These are phyloP conservation scores for Staphylotrichum longicolle DNA, from an alignment of 495 filamentous ascomycete species.

Conservation along the genomic window DNA sequence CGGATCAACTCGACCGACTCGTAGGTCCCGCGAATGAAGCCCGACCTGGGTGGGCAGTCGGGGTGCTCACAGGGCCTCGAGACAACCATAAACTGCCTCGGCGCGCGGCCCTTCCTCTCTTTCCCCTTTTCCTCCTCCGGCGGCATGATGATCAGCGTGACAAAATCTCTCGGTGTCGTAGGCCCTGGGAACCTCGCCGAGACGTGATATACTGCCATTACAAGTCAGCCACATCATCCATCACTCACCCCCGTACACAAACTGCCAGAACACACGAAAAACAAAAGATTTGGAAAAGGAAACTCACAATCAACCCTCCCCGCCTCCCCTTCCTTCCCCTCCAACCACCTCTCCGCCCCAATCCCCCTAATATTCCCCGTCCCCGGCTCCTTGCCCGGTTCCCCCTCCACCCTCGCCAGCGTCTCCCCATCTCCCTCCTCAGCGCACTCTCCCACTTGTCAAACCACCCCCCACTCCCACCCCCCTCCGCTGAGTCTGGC, in stretches of 20 bases:
- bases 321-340: conserved; percentile 52
- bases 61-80: conserved; percentile 80
- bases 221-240: background rate
- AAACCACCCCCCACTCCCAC: conserved; percentile 51
- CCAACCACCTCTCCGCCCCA: conserved; percentile 72
- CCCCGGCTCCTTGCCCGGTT: conserved; percentile 47
- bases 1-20: conserved; percentile 91
- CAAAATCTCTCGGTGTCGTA: conserved; percentile 83
- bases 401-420: conserved; percentile 51
- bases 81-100: conserved; percentile 77
- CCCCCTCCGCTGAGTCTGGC: conserved; percentile 43
- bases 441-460: conserved; percentile 61
- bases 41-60: conserved; percentile 61
- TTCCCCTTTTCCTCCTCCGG: conserved; percentile 13
- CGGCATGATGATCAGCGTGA: conserved; percentile 67
- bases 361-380: conserved; percentile 77
- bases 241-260: too few relatives aligned
- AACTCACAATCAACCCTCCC: conserved; percentile 60
- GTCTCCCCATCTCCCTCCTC: conserved; percentile 62
- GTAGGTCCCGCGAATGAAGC: conserved; percentile 80
- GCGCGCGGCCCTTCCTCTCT: conserved; percentile 22
- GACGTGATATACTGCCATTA: conserved; percentile 59
- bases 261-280: too few relatives aligned
- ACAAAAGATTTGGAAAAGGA: too few relatives aligned
- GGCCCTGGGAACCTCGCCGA: conserved; percentile 89